These are phyloP conservation scores for Medicago ruthenica DNA, from an alignment of 306 rosid genomes.

Conservation along the genomic window DNA sequence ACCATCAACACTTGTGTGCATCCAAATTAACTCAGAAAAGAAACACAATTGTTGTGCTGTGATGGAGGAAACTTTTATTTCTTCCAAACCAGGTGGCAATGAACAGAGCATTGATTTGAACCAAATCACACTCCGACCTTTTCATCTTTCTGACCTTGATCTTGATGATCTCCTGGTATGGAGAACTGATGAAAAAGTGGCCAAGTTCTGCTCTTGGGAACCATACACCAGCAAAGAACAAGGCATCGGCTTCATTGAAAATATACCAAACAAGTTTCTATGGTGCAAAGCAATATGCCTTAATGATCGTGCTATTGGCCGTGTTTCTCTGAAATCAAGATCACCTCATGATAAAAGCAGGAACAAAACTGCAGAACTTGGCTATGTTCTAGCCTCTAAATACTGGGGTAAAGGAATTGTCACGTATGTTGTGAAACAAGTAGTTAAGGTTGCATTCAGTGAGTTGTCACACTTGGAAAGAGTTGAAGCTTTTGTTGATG, in stretches of 20 bases:
- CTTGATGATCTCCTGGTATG: conserved; percentile 72
- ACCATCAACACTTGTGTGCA: conserved; percentile 5
- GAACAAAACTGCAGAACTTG: conserved; percentile 52
- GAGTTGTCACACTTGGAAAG: conserved; percentile 68
- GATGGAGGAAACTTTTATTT: conserved; percentile 33
- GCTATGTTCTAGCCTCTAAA: conserved; percentile 61
- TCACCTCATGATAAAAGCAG: conserved; percentile 49
- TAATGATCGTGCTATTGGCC: conserved; percentile 58
- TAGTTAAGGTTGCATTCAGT: conserved; percentile 48
- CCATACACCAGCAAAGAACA: conserved; percentile 56
- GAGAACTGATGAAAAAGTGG: conserved; percentile 60
- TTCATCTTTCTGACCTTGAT: conserved; percentile 60
- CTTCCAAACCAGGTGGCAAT: conserved; percentile 18
- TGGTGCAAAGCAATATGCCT: conserved; percentile 74
- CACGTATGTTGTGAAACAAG: conserved; percentile 63
- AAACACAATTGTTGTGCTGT: neutral
- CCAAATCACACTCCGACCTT: conserved; percentile 54
- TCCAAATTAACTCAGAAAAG: neutral
- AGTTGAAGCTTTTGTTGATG: conserved; percentile 78
- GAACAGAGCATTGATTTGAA: conserved; percentile 37
- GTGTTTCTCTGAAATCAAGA: conserved; percentile 40
- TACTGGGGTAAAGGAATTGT: conserved; percentile 80
- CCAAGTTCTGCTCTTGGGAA: conserved; percentile 63
- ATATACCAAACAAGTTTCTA: conserved; percentile 25
- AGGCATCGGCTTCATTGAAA: conserved; percentile 51